A percentile compares a stretch with the other conserved stretches of the same genome.
Evolutionary conservation across 768 basidiomycete genomes (phyloP).

Genomic region (Boletus vinaceobasis): DNA sequence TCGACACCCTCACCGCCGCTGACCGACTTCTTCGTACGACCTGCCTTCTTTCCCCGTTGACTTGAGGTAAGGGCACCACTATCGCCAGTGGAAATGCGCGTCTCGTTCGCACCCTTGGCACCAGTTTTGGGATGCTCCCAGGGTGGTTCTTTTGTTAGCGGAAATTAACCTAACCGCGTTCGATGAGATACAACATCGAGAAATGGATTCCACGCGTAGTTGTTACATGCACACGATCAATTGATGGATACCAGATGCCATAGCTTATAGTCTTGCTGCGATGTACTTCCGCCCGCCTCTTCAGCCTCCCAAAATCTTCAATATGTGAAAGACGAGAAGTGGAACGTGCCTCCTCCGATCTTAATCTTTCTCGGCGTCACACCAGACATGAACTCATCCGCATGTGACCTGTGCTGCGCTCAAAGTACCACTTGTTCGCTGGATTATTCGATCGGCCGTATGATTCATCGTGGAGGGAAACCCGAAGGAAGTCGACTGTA

Average conservation of each 20-base stretch:
- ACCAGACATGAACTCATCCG: slow-evolving; percentile 93
- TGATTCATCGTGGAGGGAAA: slow-evolving; percentile 95
- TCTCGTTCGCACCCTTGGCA: no score
- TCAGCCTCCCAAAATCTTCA: slow-evolving; percentile 66
- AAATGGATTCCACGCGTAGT: slow-evolving; percentile 83
- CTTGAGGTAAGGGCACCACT: no score
- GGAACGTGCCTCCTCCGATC: slow-evolving; percentile 63
- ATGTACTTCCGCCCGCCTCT: slow-evolving; percentile 58
- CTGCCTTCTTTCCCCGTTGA: no score
- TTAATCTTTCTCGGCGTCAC: slow-evolving; percentile 88
- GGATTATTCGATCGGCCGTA: slow-evolving; percentile 95
- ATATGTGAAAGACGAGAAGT: slow-evolving; percentile 66
- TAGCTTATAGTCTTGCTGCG: slow-evolving; percentile 75
- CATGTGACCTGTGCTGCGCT: slow-evolving; percentile 88
- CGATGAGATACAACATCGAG: no score
- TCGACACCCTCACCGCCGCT: no score
- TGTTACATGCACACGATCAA: slow-evolving; percentile 64
- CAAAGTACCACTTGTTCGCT: slow-evolving; percentile 99
- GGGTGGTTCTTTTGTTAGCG: no score
- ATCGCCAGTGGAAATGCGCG: no score
- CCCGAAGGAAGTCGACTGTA: slow-evolving; percentile 99
- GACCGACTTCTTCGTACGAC: no score
- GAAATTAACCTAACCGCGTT: no score
- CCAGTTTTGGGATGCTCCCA: no score
- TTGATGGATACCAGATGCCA: slow-evolving; percentile 71